Evolutionary conservation across 345 rosid species (phyloP).

Genomic region (Eucalyptus pauciflora): DNA sequence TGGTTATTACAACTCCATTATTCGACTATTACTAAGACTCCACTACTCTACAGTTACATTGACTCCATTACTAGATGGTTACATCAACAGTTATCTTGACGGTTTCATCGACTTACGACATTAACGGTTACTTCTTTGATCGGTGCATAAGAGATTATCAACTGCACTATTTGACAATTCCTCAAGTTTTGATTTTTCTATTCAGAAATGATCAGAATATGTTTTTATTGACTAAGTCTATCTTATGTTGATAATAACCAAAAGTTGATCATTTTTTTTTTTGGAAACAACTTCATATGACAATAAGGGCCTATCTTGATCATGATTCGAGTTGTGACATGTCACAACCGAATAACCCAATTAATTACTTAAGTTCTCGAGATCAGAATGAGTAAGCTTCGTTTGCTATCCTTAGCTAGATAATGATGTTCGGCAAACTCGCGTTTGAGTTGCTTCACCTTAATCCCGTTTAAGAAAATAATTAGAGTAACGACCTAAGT

Average conservation of each 20-base stretch:
- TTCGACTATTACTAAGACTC: not conserved
- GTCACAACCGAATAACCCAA: not conserved
- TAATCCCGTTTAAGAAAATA: not conserved
- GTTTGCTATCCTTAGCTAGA: not conserved
- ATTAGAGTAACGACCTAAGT: not conserved
- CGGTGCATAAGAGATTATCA: not conserved
- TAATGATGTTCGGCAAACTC: not conserved
- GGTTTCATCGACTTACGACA: not conserved
- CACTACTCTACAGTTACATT: not conserved
- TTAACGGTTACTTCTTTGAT: not conserved
- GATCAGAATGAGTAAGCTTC: not conserved
- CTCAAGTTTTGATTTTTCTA: not conserved
- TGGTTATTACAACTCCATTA: not conserved
- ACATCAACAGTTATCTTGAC: not conserved
- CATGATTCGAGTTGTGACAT: not conserved
- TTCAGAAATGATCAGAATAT: not conserved
- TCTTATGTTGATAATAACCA: rapidly evolving
- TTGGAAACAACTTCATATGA: not conserved
- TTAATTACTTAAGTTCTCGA: not conserved
- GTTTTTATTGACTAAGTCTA: not conserved
- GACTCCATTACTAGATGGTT: not conserved
- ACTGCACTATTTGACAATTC: not conserved
- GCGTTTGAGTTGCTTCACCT: not conserved
- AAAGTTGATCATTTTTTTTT: not conserved
- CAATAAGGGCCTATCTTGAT: not conserved